Evolutionary conservation across 2,329 filamentous ascomycete genomes (phyloP), one percentile per base, ranked within the genome.

Genomic region (Colletotrichum zoysiae): DNA sequence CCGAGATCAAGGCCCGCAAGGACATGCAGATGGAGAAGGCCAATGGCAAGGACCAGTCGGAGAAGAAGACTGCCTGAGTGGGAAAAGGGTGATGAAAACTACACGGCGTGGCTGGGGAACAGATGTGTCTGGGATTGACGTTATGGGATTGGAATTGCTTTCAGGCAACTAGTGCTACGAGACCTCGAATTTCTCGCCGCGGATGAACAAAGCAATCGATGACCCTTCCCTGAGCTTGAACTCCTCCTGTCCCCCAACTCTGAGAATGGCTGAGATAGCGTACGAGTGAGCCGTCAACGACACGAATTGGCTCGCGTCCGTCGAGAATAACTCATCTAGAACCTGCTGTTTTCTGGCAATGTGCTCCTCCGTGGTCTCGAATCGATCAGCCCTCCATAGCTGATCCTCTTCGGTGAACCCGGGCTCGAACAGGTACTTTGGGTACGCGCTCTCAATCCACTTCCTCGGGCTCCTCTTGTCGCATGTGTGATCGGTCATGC

Each of bases 401-500:
- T 82, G 80, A 75, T 92, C 90, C 4, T 84, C 76, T 74, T 91
- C 89, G 0, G 82, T 76, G 58, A 92, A 87, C 0, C 85, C 86
- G 0, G 82, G 78, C 76, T 91, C 89, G 56, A 91, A 83, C 2
- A 71, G 74, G 76, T 85, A 90, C 26, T 76, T 77, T 0, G 88
- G 88, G 73, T 87, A 90, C 42, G 82, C 80, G 18, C 80, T 73
- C 1, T 79, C 78, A 72, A 92, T 89, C 76, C 82, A 85, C 0
- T 83, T 81, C 55, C 81, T 82, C 9, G 81, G 78, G 61, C 84
- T 85, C 20, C 89, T 83, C 20, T 86, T 84, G 77, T 92, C 89
- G 77, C 90, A 92, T 0, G 89, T 91, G 77, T 91, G 89, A 65
- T 86, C 82, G 11, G 87, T 89, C 69, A 90, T 84, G 2, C 87